Conservation (phyloP, 306 rosid genomes). For the Hippophae tibetana region DNA sequence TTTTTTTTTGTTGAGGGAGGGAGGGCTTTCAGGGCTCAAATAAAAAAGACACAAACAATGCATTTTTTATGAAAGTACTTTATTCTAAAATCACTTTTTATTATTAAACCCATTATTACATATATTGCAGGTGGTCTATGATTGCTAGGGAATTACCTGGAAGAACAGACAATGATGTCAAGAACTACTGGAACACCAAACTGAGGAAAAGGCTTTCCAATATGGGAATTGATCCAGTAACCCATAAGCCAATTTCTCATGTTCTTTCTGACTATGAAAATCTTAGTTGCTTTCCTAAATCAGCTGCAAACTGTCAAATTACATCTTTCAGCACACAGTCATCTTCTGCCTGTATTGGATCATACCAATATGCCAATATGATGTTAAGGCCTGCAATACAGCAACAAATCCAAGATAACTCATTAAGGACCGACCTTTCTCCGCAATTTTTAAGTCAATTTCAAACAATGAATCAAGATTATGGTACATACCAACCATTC, state of each 20-base stretch:
- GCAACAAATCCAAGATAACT: slow-evolving; percentile 13
- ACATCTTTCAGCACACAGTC: slow-evolving; percentile 19
- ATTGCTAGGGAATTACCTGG: slow-evolving; percentile 77
- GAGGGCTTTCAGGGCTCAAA: too few relatives aligned
- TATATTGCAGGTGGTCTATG: slow-evolving; percentile 64
- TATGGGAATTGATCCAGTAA: slow-evolving; percentile 85
- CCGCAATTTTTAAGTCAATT: slow-evolving; percentile 24
- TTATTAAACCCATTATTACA: neutral
- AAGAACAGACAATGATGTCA: slow-evolving; percentile 94
- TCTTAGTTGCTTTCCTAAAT: slow-evolving; percentile 37
- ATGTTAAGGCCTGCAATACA: slow-evolving; percentile 18
- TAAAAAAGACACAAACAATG: neutral
- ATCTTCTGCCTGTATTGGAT: slow-evolving; percentile 12
- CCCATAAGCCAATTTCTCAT: slow-evolving; percentile 79
- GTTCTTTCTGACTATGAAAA: slow-evolving; percentile 66
- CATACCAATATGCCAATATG: slow-evolving; percentile 13
- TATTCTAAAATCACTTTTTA: too few relatives aligned
- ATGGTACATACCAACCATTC: slow-evolving; percentile 24
- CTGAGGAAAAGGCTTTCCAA: slow-evolving; percentile 79
- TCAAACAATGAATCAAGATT: slow-evolving; percentile 28
- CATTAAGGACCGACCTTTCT: slow-evolving; percentile 20
- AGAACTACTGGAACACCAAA: slow-evolving; percentile 93
- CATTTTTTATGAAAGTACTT: too few relatives aligned
- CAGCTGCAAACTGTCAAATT: slow-evolving; percentile 18
- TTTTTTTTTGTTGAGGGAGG: too few relatives aligned